Percentiles rank a stretch among this genome's conserved stretches.
Evolutionary conservation across 2,329 filamentous ascomycete species (phyloP).

Genomic region (Colletotrichum graminicola): DNA sequence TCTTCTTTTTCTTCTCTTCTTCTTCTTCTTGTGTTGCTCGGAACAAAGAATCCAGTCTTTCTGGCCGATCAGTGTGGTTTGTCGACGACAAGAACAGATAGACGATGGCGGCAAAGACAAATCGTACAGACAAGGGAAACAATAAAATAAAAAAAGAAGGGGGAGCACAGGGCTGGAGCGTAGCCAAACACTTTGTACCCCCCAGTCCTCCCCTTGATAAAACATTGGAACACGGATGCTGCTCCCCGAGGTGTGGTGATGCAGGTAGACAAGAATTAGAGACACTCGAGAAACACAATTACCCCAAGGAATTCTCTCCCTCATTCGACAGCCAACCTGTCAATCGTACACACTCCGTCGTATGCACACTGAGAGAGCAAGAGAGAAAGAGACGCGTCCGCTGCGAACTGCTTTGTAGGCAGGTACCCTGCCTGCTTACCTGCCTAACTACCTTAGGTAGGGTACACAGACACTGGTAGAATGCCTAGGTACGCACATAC

Average conservation of each 20-base stretch:
- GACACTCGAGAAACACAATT: conserved; percentile 18
- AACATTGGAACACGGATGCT: conserved; percentile 22
- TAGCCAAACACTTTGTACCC: neutral
- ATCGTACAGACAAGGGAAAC: neutral
- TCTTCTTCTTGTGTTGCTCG: neutral
- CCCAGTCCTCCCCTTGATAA: conserved; percentile 1
- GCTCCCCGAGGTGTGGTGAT: conserved; percentile 16
- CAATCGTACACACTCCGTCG: neutral
- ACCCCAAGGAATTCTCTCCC: neutral
- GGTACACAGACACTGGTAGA: too few species aligned
- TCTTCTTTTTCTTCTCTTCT: neutral
- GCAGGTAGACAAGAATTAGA: conserved; percentile 12
- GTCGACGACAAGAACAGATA: neutral
- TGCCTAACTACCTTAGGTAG: too few species aligned
- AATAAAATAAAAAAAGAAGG: neutral
- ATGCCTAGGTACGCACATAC: neutral
- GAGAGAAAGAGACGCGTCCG: too few species aligned
- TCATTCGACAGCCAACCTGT: neutral
- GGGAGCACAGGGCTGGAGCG: neutral
- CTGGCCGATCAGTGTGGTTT: neutral
- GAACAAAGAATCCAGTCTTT: neutral
- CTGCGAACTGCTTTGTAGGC: neutral
- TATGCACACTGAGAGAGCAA: too few species aligned
- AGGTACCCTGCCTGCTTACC: too few species aligned
- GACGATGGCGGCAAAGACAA: neutral